phyloP scores from a whole-genome alignment of 1,284 basidiomycete species.

The Tylopilus sp. region DNA sequence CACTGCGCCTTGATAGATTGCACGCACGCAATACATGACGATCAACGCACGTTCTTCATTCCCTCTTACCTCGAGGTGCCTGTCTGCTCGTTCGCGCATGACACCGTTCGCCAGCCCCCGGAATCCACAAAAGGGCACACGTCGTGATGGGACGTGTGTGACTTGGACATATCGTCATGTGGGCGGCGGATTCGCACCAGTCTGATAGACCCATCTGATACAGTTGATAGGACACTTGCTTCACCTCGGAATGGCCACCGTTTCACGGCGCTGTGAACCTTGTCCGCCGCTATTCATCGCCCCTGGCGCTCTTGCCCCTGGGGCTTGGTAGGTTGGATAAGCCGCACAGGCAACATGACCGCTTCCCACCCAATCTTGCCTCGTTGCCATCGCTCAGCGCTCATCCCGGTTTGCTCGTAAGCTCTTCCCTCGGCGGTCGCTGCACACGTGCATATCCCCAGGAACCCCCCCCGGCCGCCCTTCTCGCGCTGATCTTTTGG shows the following conservation, averaged over 20 bases:
- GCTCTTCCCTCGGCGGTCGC: slow-evolving; percentile 8
- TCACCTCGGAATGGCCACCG: slow-evolving; percentile 14
- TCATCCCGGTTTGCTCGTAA: slow-evolving; percentile 14
- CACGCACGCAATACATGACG: background rate
- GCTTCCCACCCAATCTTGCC: slow-evolving; percentile 11
- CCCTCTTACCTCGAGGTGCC: background rate
- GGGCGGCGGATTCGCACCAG: slow-evolving; percentile 15
- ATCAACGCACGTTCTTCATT: slow-evolving; percentile 12
- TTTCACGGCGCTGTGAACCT: slow-evolving; percentile 24
- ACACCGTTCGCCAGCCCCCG: background rate
- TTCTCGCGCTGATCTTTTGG: slow-evolving; percentile 15
- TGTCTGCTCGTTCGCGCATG: background rate
- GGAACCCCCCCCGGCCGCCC: slow-evolving; percentile 2
- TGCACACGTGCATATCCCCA: background rate
- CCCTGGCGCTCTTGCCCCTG: background rate
- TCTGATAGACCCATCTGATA: slow-evolving; percentile 28
- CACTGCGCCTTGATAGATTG: background rate
- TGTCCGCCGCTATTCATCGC: slow-evolving; percentile 19
- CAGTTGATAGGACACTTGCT: slow-evolving; percentile 24
- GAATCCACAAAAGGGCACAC: background rate
- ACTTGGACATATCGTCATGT: slow-evolving; percentile 8
- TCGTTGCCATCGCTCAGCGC: slow-evolving; percentile 7
- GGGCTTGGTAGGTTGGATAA: background rate
- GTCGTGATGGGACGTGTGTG: slow-evolving; percentile 5
- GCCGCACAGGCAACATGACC: background rate